Base-by-base conservation (phyloP, 179 eudicot genomes). In the Actinidia chinensis region DNA sequence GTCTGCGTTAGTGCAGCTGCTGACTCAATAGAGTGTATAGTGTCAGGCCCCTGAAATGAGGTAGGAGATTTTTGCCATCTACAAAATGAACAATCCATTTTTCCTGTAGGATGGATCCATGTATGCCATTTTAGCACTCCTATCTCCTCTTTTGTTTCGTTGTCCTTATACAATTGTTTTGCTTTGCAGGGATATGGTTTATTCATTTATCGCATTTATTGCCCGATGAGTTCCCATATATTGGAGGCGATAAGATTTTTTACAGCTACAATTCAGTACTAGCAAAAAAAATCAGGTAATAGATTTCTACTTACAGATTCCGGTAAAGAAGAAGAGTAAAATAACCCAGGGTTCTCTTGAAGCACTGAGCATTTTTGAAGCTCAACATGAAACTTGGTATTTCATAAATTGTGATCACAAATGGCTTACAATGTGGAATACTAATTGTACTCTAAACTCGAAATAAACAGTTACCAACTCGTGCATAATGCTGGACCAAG, bases 71-170 rank as follows among this genome's bases (percentile, higher is more conserved):
- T 87, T 87, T 78, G 84, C 89, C 73, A 88, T 91, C n/a, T n/a
- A 81, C 97, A 87, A 79, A 81, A 87, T 68, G 95, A 89, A n/a
- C 85, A 85, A 40, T 87, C 93, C 48, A 91, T 91, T 66, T 78
- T 84, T 65, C 91, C 97, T 59, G 83, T 91, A 43, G 97, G 97
- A 73, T 92, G 97, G 95, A 91, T 91, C 58, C 97, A 92, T 89
- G 97, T 92, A 89, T 73, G 93, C 68, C n/a, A 63, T 68, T 75
- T 82, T 63, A 70, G 63, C 68, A n/a, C n/a, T 73, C 70, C 46
- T 42, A 51, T 13, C n/a, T n/a, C n/a, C 12, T 46, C 65, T 77
- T 74, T 33, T 64, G 10, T 20, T 40, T 64, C 12, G 28, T 23
- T 9, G 15, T 28, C n/a, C 10, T 40, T 5, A 6, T 47, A 48